phyloP scores from a whole-genome alignment of 768 basidiomycete genomes.

The Chalciporus chontae region DNA sequence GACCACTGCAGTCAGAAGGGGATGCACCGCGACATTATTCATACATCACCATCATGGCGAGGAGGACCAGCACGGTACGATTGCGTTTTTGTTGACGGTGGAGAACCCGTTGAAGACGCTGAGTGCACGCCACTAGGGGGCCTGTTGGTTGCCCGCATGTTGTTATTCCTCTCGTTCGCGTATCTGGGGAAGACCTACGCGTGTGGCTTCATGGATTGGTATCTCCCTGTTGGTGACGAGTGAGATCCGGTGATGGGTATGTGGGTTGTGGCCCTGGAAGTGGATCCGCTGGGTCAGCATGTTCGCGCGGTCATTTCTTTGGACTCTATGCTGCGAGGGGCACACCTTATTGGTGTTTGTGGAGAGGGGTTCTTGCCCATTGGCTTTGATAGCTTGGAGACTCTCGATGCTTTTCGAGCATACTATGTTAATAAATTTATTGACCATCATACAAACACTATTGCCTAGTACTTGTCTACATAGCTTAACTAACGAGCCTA shows the following conservation, averaged over 20 bases:
- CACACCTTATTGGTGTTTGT: too few relatives aligned
- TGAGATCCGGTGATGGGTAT: conserved; percentile 21
- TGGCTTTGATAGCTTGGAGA: too few relatives aligned
- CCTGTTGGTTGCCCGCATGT: conserved; percentile 16
- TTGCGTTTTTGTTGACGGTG: conserved; percentile 18
- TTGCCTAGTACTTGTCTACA: too few relatives aligned
- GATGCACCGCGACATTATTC: conserved; percentile 13
- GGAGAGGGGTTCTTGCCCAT: too few relatives aligned
- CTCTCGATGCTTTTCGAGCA: too few relatives aligned
- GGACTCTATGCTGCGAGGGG: too few relatives aligned
- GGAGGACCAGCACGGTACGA: conserved; percentile 4
- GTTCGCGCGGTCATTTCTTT: too few relatives aligned
- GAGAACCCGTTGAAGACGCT: conserved; percentile 17
- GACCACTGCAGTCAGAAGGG: conserved; percentile 10
- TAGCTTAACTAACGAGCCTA: too few relatives aligned
- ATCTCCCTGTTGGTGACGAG: conserved; percentile 11
- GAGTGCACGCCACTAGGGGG: conserved; percentile 3
- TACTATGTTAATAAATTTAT: too few relatives aligned
- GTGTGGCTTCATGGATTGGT: conserved; percentile 33
- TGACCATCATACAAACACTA: too few relatives aligned
- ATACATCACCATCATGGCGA: conserved; percentile 13
- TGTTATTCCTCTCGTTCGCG: conserved; percentile 27
- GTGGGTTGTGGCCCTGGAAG: conserved; percentile 1
- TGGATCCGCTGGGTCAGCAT: too few relatives aligned
- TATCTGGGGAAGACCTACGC: conserved; percentile 15